These are phyloP conservation scores for Aspergillus hiratsukae DNA, from an alignment of 2,329 filamentous ascomycete species.

Conservation along the genomic window DNA sequence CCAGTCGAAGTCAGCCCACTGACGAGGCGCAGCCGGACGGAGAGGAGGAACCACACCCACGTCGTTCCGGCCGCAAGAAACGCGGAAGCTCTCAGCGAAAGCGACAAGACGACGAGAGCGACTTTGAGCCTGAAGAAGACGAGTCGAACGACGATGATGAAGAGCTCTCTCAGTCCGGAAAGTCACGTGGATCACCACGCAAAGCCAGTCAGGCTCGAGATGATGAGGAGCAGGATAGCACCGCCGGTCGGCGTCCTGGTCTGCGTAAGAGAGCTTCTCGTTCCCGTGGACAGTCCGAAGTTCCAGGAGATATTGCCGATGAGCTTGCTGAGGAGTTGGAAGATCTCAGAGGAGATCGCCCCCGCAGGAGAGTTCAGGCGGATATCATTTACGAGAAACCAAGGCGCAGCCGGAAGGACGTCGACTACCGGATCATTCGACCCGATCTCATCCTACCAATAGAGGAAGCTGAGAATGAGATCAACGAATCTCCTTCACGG, in stretches of 20 bases:
- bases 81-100: constrained; percentile 44
- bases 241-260: constrained; percentile 48
- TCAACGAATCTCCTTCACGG: constrained; percentile 64
- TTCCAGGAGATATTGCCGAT: constrained; percentile 48
- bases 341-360: constrained; percentile 47
- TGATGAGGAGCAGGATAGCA: constrained; percentile 45
- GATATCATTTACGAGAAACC: constrained; percentile 42
- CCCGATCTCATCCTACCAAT: constrained; percentile 65
- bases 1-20: constrained; percentile 19
- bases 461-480: constrained; percentile 69
- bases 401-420: constrained; percentile 58
- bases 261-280: constrained; percentile 49
- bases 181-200: constrained; percentile 41
- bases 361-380: constrained; percentile 33
- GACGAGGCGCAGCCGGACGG: constrained; percentile 28
- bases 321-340: constrained; percentile 58
- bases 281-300: constrained; percentile 41
- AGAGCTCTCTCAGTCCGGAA: constrained; percentile 45
- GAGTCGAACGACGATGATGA: constrained; percentile 50
- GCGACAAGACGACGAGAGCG: constrained; percentile 53
- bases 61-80: constrained; percentile 39
- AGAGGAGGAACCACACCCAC: constrained; percentile 27
- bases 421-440: constrained; percentile 83
- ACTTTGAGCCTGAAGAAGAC: constrained; percentile 59
- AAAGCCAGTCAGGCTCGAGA: constrained; percentile 39